Conservation (phyloP, 2,329 filamentous ascomycete species). For the Ceratocystiopsis sp. region DNA sequence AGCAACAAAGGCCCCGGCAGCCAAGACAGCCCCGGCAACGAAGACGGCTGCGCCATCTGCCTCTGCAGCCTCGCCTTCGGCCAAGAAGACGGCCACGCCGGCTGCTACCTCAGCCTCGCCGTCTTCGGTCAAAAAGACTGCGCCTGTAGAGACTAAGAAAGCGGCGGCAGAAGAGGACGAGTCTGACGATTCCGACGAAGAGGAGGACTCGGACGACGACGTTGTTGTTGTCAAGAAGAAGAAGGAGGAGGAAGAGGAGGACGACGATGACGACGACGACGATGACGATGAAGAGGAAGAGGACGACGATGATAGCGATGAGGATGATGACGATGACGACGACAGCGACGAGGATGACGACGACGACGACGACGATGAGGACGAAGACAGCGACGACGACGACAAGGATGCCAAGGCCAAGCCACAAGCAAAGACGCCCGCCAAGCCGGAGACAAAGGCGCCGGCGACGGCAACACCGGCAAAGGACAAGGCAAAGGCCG, state of each 20-base stretch:
- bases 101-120: too few species aligned
- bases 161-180: conserved; percentile 1
- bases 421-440: neutral
- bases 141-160: neutral
- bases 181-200: conserved; percentile 6
- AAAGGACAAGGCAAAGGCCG: too few species aligned
- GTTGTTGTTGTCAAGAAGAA: conserved; percentile 17
- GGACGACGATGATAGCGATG: conserved; percentile 13
- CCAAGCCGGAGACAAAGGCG: neutral
- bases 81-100: too few species aligned
- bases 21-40: too few species aligned
- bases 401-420: neutral
- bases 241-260: conserved; percentile 12
- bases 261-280: conserved; percentile 11
- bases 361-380: neutral
- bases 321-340: conserved; percentile 9
- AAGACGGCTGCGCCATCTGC: too few species aligned
- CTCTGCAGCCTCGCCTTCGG: too few species aligned
- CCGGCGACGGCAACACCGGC: conserved; percentile 7
- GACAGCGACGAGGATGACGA: neutral
- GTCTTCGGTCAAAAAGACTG: too few species aligned
- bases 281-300: conserved; percentile 11
- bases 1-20: too few species aligned
- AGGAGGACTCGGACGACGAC: conserved; percentile 7
- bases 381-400: conserved; percentile 7